phyloP scores from a whole-genome alignment of 2,329 filamentous ascomycete genomes.

The Arthroderma sp. region DNA sequence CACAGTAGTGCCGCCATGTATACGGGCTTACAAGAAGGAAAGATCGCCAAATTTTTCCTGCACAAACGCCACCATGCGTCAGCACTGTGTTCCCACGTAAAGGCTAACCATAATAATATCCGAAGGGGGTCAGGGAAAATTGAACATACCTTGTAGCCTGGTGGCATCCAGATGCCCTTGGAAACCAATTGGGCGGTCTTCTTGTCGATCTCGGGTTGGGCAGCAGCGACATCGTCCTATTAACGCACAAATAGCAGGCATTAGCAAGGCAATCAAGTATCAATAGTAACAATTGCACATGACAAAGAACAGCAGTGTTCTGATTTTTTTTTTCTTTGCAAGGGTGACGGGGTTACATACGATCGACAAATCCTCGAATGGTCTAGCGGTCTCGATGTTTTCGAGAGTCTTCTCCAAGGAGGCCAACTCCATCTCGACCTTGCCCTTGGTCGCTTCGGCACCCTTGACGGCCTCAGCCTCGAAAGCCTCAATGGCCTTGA shows the following conservation, averaged over 20 bases:
- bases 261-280: slow-evolving; percentile 3
- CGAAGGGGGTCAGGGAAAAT: neutral
- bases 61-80: slow-evolving; percentile 9
- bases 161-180: slow-evolving; percentile 96
- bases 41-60: slow-evolving; percentile 99
- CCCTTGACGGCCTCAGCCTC: slow-evolving; percentile 95
- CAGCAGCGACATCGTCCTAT: slow-evolving; percentile 86
- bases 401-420: slow-evolving; percentile 87
- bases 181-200: slow-evolving; percentile 88
- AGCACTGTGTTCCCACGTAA: neutral
- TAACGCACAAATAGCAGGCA: slow-evolving; percentile 8
- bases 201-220: slow-evolving; percentile 93
- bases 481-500: slow-evolving; percentile 97
- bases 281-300: neutral
- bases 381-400: slow-evolving; percentile 93
- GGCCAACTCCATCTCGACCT: slow-evolving; percentile 88
- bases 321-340: slow-evolving; percentile 2
- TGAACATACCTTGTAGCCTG: slow-evolving; percentile 87
- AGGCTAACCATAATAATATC: neutral
- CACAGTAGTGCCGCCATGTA: neutral
- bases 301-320: neutral
- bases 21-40: slow-evolving; percentile 63
- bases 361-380: slow-evolving; percentile 94
- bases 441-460: slow-evolving; percentile 89
- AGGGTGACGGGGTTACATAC: slow-evolving; percentile 45